Evolutionary conservation across 169 alveolate genomes (phyloP).

Genomic region (Plasmodium coatneyi): DNA sequence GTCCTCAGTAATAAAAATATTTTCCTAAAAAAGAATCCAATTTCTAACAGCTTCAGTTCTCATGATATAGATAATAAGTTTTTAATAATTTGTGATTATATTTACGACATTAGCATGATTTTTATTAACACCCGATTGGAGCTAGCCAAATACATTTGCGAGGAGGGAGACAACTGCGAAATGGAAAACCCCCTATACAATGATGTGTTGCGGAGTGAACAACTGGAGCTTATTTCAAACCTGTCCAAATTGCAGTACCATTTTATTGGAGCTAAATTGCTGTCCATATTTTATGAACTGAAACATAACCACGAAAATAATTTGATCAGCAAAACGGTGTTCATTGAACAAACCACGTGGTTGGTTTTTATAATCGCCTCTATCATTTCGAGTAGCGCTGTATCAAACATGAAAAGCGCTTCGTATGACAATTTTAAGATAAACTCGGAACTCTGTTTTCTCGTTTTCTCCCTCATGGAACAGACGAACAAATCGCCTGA

Average conservation of each 20-base stretch:
- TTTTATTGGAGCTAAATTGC: slow-evolving; percentile 71
- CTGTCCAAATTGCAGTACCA: slow-evolving; percentile 78
- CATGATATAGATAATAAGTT: slow-evolving; percentile 60
- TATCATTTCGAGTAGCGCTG: slow-evolving; percentile 82
- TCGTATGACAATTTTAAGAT: slow-evolving; percentile 47
- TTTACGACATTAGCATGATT: slow-evolving; percentile 51
- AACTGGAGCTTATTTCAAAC: slow-evolving; percentile 81
- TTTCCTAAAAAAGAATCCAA: slow-evolving; percentile 41
- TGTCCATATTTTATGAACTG: slow-evolving; percentile 69
- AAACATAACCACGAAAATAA: slow-evolving; percentile 69
- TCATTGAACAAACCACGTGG: slow-evolving; percentile 85
- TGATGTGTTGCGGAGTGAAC: slow-evolving; percentile 81
- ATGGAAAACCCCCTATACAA: slow-evolving; percentile 60
- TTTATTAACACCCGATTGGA: slow-evolving; percentile 67
- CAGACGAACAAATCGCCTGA: slow-evolving; percentile 74
- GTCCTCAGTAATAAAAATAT: slow-evolving; percentile 57
- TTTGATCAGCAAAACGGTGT: slow-evolving; percentile 64
- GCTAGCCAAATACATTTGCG: slow-evolving; percentile 63
- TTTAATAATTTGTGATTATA: slow-evolving; percentile 63
- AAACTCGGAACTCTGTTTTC: slow-evolving; percentile 59
- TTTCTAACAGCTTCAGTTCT: slow-evolving; percentile 56
- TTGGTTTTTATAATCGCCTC: slow-evolving; percentile 84
- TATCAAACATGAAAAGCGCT: slow-evolving; percentile 60
- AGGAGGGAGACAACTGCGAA: slow-evolving; percentile 69
- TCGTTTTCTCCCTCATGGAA: slow-evolving; percentile 73